Conservation (phyloP, 345 rosid species). For the Anastatica hierochuntica region DNA sequence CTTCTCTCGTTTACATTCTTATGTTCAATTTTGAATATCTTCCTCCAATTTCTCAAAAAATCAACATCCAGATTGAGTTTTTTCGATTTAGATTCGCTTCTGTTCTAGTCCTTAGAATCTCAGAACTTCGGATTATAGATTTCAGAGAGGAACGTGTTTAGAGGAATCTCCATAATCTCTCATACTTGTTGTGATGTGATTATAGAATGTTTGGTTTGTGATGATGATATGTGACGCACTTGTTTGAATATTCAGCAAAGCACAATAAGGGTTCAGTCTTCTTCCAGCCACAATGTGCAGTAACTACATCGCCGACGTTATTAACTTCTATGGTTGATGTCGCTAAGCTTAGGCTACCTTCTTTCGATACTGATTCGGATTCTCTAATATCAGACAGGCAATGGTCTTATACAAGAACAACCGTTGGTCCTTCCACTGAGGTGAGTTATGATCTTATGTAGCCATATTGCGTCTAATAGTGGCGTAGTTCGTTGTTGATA, state of each 20-base stretch:
- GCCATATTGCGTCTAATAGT: background rate
- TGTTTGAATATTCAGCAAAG: conserved; percentile 46
- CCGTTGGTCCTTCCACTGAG: conserved; percentile 49
- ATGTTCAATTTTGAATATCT: no score
- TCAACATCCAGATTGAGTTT: no score
- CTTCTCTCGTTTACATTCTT: no score
- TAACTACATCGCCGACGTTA: conserved; percentile 50
- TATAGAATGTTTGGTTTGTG: no score
- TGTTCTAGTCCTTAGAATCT: no score
- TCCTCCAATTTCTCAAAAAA: no score
- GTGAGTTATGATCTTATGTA: conserved; percentile 21
- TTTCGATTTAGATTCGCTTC: no score
- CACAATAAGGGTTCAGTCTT: conserved; percentile 33
- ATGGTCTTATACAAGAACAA: conserved; percentile 53
- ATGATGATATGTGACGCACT: conserved; percentile 7
- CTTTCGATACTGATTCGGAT: conserved; percentile 48
- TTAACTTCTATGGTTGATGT: conserved; percentile 50
- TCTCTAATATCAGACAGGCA: conserved; percentile 37
- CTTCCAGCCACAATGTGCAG: conserved; percentile 55
- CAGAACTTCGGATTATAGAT: no score
- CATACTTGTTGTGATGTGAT: no score
- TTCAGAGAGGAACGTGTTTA: no score
- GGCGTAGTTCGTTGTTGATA: background rate
- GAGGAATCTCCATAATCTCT: no score
- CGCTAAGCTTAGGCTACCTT: conserved; percentile 71